Base-by-base conservation (phyloP, 1,284 basidiomycete genomes). In the Acaromyces ingoldii region DNA sequence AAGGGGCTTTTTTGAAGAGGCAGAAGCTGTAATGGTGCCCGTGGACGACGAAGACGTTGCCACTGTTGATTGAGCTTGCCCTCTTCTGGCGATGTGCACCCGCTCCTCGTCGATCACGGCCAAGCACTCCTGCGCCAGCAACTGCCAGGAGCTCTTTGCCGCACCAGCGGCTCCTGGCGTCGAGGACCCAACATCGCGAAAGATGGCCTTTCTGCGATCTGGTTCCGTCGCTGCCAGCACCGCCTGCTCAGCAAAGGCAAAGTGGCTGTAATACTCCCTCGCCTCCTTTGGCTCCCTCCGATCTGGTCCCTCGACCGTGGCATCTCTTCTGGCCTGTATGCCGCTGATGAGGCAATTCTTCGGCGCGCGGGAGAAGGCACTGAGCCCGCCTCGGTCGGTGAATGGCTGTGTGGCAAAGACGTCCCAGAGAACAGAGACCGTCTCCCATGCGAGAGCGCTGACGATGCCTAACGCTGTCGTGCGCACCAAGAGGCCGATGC, bases 241-340 rank as follows among this genome's bases (percentile, higher is more conserved):
- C 11, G 48, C 48, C 37, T 38, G 37, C 26, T 49, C 48, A n/a
- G 48, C 48, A 49, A 49, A 49, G 21, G 48, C 48, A 38, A 49
- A 49, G 38, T 49, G 38, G 10, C 31, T 21, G 41, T 49, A 49
- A 24, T 49, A 49, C n/a, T 6, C 31, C 28, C 36, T n/a, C 6
- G 22, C 34, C 38, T 34, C 46, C 21, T 36, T 39, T n/a, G 36
- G 36, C 7, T n/a, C 15, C 15, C 9, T 7, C 15, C 7, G n/a
- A n/a, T n/a, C n/a, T n/a, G n/a, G n/a, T n/a, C n/a, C n/a, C n/a
- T n/a, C 6, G 31, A 25, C 34, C n/a, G 17, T 7, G 3, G 30
- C 17, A n/a, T 11, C 26, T 26, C 46, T 34, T 31, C 46, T 34
- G n/a, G 37, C 41, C 25, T 36, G 33, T n/a, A 49, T n/a, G 2